Evolutionary conservation across 2,329 filamentous ascomycete species (phyloP).

Genomic region (Harringtonia lauricola): DNA sequence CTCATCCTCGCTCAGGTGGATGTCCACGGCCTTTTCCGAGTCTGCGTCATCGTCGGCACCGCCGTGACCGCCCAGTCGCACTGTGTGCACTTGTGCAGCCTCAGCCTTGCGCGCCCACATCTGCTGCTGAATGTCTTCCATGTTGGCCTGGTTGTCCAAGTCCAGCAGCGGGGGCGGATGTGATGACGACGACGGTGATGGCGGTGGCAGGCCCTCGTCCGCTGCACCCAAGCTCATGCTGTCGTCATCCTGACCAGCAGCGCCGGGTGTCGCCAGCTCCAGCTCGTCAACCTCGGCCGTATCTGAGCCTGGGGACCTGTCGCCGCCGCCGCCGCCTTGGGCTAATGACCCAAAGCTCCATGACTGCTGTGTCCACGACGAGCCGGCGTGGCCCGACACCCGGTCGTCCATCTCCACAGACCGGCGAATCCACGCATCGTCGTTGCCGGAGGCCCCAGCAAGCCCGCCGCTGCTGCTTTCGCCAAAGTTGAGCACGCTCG

Average conservation of each 20-base stretch:
- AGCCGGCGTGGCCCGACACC: constrained; percentile 20
- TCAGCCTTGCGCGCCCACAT: constrained; percentile 25
- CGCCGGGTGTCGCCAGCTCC: not conserved
- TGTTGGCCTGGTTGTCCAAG: constrained; percentile 9
- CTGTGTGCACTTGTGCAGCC: constrained; percentile 25
- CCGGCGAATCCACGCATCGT: constrained; percentile 24
- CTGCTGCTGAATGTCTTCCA: constrained; percentile 20
- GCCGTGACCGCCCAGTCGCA: constrained; percentile 16
- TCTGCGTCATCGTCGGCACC: constrained; percentile 19
- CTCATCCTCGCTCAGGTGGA: constrained; percentile 33
- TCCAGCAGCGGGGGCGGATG: constrained; percentile 14
- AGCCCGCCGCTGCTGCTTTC: not conserved
- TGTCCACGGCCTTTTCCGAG: constrained; percentile 37
- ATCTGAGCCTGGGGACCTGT: constrained; percentile 6
- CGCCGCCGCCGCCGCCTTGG: not conserved
- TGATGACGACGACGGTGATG: not conserved
- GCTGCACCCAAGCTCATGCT: constrained; percentile 1
- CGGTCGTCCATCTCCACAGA: constrained; percentile 36
- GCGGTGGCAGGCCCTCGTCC: constrained; percentile 1
- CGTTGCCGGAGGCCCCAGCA: too few species aligned
- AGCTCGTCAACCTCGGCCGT: constrained; percentile 8
- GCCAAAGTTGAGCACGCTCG: constrained; percentile 11
- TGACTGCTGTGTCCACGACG: constrained; percentile 15
- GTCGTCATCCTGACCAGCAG: not conserved
- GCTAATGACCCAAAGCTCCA: constrained; percentile 32